These are phyloP conservation scores for Lophiostoma macrostomum DNA, from an alignment of 495 filamentous ascomycete genomes.

Conservation along the genomic window DNA sequence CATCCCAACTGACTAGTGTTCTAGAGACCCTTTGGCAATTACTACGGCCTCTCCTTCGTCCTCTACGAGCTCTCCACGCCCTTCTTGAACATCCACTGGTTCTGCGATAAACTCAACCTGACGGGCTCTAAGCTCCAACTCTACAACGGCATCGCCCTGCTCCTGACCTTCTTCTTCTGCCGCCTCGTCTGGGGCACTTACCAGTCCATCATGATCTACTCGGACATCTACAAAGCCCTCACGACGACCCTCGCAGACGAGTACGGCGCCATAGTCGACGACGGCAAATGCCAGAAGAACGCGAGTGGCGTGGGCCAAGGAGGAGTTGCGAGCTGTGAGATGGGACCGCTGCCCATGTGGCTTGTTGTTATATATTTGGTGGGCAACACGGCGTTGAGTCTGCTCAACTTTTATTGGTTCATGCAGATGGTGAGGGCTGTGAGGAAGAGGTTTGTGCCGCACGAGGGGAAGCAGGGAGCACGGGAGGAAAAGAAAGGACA, in stretches of 20 bases:
- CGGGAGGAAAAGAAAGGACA: no score
- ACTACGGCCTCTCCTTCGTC: constrained; percentile 84
- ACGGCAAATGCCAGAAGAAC: constrained; percentile 12
- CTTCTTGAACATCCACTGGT: constrained; percentile 76
- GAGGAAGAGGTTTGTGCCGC: constrained; percentile 68
- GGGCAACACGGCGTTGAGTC: constrained; percentile 76
- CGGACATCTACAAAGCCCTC: constrained; percentile 25
- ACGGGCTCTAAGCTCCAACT: constrained; percentile 81
- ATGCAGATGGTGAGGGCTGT: constrained; percentile 92
- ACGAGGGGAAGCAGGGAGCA: no score
- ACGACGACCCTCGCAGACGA: neutral
- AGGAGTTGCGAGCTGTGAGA: neutral
- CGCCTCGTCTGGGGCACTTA: constrained; percentile 77
- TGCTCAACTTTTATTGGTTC: constrained; percentile 93
- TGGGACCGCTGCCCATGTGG: constrained; percentile 65
- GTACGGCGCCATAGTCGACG: constrained; percentile 1
- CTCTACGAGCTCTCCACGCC: constrained; percentile 80
- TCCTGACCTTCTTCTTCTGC: constrained; percentile 75
- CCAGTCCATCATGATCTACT: constrained; percentile 19
- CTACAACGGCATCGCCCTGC: constrained; percentile 75
- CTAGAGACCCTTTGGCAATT: constrained; percentile 91
- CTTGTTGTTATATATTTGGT: constrained; percentile 69
- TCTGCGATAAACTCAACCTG: constrained; percentile 92
- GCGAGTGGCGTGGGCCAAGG: neutral
- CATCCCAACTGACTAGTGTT: no score